Base-by-base conservation (phyloP, 2,329 filamentous ascomycete genomes). In the Cryphonectria parasitica region DNA sequence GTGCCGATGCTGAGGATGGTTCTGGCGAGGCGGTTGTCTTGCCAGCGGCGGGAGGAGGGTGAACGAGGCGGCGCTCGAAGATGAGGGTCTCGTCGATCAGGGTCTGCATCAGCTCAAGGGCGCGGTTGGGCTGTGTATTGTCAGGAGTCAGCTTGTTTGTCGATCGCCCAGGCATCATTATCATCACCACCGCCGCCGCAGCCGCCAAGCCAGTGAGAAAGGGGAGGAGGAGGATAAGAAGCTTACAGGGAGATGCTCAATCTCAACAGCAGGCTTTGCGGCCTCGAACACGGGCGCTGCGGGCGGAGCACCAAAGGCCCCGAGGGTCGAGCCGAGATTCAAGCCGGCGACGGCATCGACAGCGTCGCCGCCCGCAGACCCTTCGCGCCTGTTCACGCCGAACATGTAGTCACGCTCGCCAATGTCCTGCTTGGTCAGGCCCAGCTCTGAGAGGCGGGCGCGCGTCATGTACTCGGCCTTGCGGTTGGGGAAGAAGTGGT, bases 51-150 rank as follows among this genome's bases (percentile, higher is more conserved):
- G 73, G 56, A 13, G 75, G 73, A 25, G 72, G 45, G 10, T 76
- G 73, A 74, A 80, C 81, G 60, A 79, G 76, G 69, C 80, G 80
- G 56, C 82, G 82, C 45, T 75, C 66, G 76, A 84, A 83, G 70
- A 78, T 77, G 43, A 84, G 77, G 66, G 74, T 76, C 36, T 78
- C 67, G 43, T 82, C 81, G 68, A 84, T 74, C 65, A 81, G 74
- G 36, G 75, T 73, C 28, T 75, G 70, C 39, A 84, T 77, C 43
- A 84, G 76, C 43, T 75, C 68, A 61, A 77, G 77, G 54, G 79
- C 77, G 65, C 80, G 79, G 15, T 79, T 77, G 73, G 82, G 77
- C 79, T 83, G 68, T 67, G 58, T 83, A 65, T 67, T 64, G 39
- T 28, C 22, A 54, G 58, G 45, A 52, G 58, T 72, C 52, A 70